These are phyloP conservation scores for Dryas octopetala DNA, from an alignment of 306 rosid species.

Conservation along the genomic window DNA sequence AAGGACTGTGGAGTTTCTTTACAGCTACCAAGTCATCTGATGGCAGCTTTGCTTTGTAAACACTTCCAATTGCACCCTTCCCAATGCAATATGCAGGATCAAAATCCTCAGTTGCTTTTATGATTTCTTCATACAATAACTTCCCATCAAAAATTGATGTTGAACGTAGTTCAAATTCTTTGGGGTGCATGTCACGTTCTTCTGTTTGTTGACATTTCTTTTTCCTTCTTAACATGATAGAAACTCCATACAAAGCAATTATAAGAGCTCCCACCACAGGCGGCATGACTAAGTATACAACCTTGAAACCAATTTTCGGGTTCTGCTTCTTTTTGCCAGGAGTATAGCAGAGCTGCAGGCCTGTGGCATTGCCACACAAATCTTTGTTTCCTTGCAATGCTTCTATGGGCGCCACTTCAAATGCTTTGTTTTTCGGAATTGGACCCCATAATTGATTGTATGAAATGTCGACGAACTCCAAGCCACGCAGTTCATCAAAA, in stretches of 20 bases:
- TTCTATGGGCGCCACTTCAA: constrained; percentile 15
- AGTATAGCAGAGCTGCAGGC: constrained; percentile 14
- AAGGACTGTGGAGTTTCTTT: constrained; percentile 30
- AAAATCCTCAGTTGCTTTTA: constrained; percentile 38
- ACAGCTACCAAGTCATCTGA: constrained; percentile 34
- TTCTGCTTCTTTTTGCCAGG: neutral
- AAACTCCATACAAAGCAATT: neutral
- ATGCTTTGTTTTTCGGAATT: constrained; percentile 28
- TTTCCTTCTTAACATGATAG: neutral
- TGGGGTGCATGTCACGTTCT: neutral
- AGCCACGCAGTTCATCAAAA: constrained; percentile 3
- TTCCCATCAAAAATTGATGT: constrained; percentile 31
- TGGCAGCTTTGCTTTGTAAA: constrained; percentile 37
- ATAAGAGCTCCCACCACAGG: constrained; percentile 8
- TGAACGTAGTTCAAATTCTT: constrained; percentile 16
- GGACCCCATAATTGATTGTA: constrained; percentile 30
- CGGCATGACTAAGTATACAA: neutral
- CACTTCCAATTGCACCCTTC: constrained; percentile 35
- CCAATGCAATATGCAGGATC: constrained; percentile 34
- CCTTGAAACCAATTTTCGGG: neutral
- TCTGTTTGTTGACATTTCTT: neutral
- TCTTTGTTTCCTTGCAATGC: constrained; percentile 33
- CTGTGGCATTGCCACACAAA: constrained; percentile 33
- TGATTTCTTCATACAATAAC: constrained; percentile 29
- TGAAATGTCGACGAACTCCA: constrained; percentile 29